phyloP scores from a whole-genome alignment of 805 yeast genomes.

The Kodamaea laetipori region DNA sequence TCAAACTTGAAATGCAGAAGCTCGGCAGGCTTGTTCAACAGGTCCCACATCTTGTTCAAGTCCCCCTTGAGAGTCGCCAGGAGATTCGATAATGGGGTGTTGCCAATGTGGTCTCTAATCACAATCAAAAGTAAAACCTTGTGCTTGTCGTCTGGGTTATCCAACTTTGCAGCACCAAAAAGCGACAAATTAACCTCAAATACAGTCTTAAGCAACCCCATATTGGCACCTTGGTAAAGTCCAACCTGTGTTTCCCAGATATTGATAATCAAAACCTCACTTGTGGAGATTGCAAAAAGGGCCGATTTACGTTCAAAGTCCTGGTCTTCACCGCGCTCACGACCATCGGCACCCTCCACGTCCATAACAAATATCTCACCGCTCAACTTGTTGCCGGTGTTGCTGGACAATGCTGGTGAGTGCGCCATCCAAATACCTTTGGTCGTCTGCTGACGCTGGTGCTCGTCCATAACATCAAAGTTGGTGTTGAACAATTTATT shows the following conservation, averaged over 20 bases:
- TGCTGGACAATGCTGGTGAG: conserved; percentile 35
- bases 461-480: conserved; percentile 93
- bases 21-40: conserved; percentile 70
- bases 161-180: conserved; percentile 60
- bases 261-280: conserved; percentile 87
- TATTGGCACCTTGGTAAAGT: conserved; percentile 94
- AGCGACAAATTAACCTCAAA: conserved; percentile 91
- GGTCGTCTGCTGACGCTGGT: conserved; percentile 79
- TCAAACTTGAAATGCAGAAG: conserved; percentile 54
- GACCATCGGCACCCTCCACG: conserved; percentile 98
- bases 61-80: conserved; percentile 70
- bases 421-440: conserved; percentile 50
- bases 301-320: conserved; percentile 98
- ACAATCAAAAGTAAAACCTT: conserved; percentile 80
- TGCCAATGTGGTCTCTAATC: conserved; percentile 87
- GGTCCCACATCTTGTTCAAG: conserved; percentile 75
- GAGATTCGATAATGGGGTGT: conserved; percentile 76
- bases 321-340: conserved; percentile 97
- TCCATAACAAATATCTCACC: conserved; percentile 77
- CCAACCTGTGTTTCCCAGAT: conserved; percentile 98
- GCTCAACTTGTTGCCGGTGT: conserved; percentile 14
- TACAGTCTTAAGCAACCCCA: conserved; percentile 93
- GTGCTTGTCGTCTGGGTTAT: conserved; percentile 51
- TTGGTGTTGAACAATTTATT: conserved; percentile 82
- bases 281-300: conserved; percentile 86